Conservation (phyloP, 108 stramenopile genomes). For the Poteriospumella lacustris region DNA sequence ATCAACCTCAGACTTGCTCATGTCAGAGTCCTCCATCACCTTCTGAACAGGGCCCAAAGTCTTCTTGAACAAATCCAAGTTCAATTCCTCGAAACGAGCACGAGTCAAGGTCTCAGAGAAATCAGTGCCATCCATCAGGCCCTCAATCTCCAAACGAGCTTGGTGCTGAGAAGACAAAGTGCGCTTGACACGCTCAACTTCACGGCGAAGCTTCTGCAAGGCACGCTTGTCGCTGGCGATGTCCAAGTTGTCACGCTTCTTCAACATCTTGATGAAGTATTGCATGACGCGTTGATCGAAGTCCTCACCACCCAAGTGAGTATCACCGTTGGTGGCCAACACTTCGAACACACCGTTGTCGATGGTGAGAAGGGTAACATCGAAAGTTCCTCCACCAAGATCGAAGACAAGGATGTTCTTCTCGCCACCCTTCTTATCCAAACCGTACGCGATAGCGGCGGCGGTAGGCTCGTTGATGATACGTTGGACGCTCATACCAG, state of each 20-base stretch:
- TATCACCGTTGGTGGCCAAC: conserved; percentile 79
- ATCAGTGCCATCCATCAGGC: conserved; percentile 71
- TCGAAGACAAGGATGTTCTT: conserved; percentile 92
- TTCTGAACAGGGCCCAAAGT: conserved; percentile 78
- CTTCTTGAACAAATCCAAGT: conserved; percentile 91
- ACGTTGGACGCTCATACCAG: conserved; percentile 82
- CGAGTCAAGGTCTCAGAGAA: conserved; percentile 79
- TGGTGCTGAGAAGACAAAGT: conserved; percentile 61
- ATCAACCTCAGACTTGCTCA: conserved; percentile 80
- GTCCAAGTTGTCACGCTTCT: conserved; percentile 59
- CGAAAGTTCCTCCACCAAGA: conserved; percentile 95
- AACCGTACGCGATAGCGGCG: conserved; percentile 93
- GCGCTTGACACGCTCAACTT: conserved; percentile 71
- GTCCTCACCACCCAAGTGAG: conserved; percentile 84
- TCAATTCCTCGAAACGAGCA: conserved; percentile 94
- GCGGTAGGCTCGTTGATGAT: conserved; percentile 98
- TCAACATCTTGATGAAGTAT: conserved; percentile 68
- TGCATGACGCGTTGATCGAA: conserved; percentile 76
- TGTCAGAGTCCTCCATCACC: conserved; percentile 81
- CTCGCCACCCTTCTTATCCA: conserved; percentile 76
- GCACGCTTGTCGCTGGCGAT: conserved; percentile 61
- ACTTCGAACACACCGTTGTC: conserved; percentile 85
- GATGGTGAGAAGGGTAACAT: conserved; percentile 89
- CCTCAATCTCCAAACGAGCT: conserved; percentile 67
- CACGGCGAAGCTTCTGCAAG: conserved; percentile 63